phyloP scores from a whole-genome alignment of 768 basidiomycete species.

The Boletus rubroflammeus region DNA sequence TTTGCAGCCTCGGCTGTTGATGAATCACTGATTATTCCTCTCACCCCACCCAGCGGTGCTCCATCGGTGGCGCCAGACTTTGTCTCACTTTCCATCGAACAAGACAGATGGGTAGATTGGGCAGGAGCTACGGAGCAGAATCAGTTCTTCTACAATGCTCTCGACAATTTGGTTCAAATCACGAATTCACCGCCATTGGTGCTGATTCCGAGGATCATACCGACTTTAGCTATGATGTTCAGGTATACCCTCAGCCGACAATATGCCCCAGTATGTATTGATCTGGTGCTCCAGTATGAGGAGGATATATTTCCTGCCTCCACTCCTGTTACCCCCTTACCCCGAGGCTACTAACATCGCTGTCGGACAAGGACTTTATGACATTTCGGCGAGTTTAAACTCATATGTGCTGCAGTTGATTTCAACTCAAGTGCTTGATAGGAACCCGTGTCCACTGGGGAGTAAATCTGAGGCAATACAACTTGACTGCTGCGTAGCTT shows the following conservation, averaged over 20 bases:
- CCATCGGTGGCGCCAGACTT: conserved; percentile 42
- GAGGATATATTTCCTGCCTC: conserved; percentile 49
- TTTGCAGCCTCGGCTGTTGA: conserved; percentile 12
- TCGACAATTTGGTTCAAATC: conserved; percentile 52
- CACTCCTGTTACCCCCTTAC: conserved; percentile 50
- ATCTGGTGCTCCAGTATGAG: conserved; percentile 34
- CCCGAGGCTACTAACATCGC: conserved; percentile 62
- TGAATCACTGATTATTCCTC: conserved; percentile 43
- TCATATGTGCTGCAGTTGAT: background rate
- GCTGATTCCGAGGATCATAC: conserved; percentile 59
- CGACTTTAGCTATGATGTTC: conserved; percentile 45
- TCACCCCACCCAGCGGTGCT: conserved; percentile 35
- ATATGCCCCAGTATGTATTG: background rate
- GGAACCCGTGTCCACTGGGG: conserved; percentile 67
- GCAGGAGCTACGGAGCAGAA: conserved; percentile 49
- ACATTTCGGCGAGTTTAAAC: conserved; percentile 36
- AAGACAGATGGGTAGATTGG: conserved; percentile 72
- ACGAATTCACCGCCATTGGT: conserved; percentile 53
- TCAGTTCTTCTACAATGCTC: conserved; percentile 55
- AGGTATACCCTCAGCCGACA: conserved; percentile 32
- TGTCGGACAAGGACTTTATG: conserved; percentile 56
- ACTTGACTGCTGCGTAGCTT: conserved; percentile 47
- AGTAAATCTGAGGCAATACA: conserved; percentile 56
- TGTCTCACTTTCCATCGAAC: conserved; percentile 65
- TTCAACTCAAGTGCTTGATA: conserved; percentile 18